phyloP scores from a whole-genome alignment of 202 grass and related monocot species.

The Hordeum pubiflorum region DNA sequence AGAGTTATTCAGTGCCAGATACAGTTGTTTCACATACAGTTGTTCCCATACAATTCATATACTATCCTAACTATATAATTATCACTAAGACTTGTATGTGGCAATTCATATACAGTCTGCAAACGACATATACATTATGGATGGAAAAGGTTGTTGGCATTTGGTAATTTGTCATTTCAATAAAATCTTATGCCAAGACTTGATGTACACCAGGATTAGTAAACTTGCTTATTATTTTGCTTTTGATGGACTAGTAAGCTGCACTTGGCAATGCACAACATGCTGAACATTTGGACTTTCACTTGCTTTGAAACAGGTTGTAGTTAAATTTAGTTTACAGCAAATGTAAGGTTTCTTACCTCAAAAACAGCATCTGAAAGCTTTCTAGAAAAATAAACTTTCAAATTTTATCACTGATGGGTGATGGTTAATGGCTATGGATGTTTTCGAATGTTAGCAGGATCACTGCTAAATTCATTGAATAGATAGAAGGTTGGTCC shows the following conservation, averaged over 20 bases:
- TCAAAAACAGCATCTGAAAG: not conserved
- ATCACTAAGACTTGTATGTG: not conserved
- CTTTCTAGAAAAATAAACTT: conserved; percentile 8
- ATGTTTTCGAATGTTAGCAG: not conserved
- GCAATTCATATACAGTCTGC: not conserved
- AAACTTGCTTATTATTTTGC: not conserved
- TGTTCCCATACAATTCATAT: not conserved
- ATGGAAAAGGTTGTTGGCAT: not conserved
- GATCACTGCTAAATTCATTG: no score
- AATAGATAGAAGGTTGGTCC: no score
- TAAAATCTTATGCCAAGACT: not conserved
- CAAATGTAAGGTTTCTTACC: not conserved
- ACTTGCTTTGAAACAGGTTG: not conserved
- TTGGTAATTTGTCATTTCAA: not conserved
- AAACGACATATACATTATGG: not conserved
- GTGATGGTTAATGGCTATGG: not conserved
- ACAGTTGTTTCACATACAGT: not conserved
- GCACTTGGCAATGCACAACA: not conserved
- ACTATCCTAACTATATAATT: not conserved
- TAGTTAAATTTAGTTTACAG: not conserved
- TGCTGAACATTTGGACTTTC: not conserved
- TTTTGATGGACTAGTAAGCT: conserved; percentile 7
- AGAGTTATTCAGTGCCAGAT: conserved; percentile 2
- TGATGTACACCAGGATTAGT: not conserved
- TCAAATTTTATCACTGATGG: not conserved